Evolutionary conservation across 2,329 filamentous ascomycete species (phyloP).

Genomic region (Nemania sp.): DNA sequence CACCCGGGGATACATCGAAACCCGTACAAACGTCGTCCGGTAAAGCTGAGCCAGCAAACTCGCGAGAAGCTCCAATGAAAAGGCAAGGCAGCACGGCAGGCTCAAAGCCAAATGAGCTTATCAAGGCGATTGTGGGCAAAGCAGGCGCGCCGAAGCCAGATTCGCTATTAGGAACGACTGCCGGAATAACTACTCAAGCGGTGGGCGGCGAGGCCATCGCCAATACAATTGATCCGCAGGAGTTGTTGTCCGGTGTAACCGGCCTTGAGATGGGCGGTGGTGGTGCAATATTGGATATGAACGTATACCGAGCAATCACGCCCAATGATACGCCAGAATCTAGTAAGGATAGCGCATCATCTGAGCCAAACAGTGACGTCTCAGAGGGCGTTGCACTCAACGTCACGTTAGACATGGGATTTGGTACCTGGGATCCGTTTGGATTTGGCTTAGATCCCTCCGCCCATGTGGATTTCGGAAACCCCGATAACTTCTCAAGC

Average conservation of each 20-base stretch:
- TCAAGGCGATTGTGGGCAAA: constrained; percentile 44
- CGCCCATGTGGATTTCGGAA: constrained; percentile 47
- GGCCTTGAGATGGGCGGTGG: constrained; percentile 57
- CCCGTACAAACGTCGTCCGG: constrained; percentile 61
- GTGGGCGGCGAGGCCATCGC: constrained; percentile 11
- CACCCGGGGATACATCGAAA: constrained; percentile 57
- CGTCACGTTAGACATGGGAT: constrained; percentile 55
- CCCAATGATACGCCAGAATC: constrained; percentile 75
- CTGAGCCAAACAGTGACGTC: constrained; percentile 72
- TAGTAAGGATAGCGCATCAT: constrained; percentile 68
- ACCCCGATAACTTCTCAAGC: constrained; percentile 39
- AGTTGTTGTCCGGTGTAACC: constrained; percentile 58
- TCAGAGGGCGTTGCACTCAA: constrained; percentile 67
- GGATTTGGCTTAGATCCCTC: constrained; percentile 61
- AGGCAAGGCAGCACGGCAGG: constrained; percentile 61
- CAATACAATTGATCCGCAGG: constrained; percentile 64
- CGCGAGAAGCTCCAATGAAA: constrained; percentile 64
- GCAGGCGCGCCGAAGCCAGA: constrained; percentile 43
- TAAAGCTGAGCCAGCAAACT: constrained; percentile 61
- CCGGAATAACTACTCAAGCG: constrained; percentile 46
- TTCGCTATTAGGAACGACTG: constrained; percentile 37
- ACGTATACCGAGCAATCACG: constrained; percentile 66
- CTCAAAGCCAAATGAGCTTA: constrained; percentile 54
- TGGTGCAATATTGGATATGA: constrained; percentile 66
- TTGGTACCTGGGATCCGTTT: constrained; percentile 64